phyloP scores from a whole-genome alignment of 148 eudicot genomes.

The Camellia lanceoleosa region DNA sequence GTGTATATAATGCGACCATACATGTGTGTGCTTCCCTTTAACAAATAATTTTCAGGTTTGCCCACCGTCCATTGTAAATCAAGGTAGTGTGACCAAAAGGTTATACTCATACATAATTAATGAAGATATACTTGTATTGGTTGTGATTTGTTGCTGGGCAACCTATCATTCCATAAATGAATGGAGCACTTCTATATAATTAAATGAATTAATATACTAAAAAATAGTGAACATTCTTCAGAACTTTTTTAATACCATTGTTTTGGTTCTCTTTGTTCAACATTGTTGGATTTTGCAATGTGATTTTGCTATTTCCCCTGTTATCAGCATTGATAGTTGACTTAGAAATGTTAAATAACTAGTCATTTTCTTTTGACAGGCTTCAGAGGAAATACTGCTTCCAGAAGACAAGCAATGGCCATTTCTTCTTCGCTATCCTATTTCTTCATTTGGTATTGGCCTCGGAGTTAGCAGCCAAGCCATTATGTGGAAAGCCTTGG shows the following conservation, averaged over 20 bases:
- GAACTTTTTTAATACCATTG: no score
- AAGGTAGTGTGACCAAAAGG: neutral
- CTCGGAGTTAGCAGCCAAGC: conserved; percentile 96
- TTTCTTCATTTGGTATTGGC: conserved; percentile 82
- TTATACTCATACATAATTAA: neutral
- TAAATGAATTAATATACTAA: neutral
- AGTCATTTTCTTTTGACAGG: conserved; percentile 34
- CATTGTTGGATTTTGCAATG: neutral
- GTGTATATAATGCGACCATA: neutral
- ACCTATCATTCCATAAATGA: neutral
- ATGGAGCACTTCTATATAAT: neutral
- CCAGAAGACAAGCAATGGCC: conserved; percentile 95
- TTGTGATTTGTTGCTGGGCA: neutral
- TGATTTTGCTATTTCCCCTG: neutral
- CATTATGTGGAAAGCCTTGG: conserved; percentile 72
- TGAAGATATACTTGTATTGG: neutral
- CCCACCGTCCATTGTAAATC: neutral
- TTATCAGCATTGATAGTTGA: neutral
- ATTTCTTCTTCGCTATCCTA: conserved; percentile 75
- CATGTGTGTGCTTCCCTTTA: neutral
- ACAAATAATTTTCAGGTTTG: neutral
- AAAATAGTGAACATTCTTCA: no score
- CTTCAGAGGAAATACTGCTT: conserved; percentile 71
- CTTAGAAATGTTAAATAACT: neutral
- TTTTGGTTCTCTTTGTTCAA: neutral